Evolutionary conservation across 371 early-diverging fungal genomes (phyloP), one percentile per base, ranked within the genome.

Genomic region (Apophysomyces elegans): DNA sequence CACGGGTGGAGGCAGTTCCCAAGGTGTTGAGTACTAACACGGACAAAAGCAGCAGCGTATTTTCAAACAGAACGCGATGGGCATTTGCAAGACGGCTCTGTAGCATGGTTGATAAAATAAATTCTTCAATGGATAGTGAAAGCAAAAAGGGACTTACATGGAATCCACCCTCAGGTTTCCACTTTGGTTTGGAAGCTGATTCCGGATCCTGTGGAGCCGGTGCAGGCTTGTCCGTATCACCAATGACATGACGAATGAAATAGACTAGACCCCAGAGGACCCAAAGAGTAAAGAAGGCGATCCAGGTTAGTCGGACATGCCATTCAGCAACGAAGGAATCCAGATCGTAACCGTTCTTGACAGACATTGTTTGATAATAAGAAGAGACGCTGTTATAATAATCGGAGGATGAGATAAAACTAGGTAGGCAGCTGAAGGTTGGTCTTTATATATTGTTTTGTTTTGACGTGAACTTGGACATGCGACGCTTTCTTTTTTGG

Each of bases 11-110:
- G 21, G 67, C 80, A 67, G 69, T 73, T 59, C 73, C 83, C 72
- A 83, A 73, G 18, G 78, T 78, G 56, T 83, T 83, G 44, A 83
- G 37, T 18, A 73, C 68, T 16, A 83, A 56, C 3, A 75, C 75
- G 18, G 75, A 69, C 35, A 82, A 63, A 5, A 82, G 65, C 37
- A 81, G 47, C 8, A 78, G 44, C 11, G 75, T 72, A 41, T 79
- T 75, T 60, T 81, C 81, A 50, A 70, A 59, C 32, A 78, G 63
- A 13, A 76, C 68, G 11, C 69, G 63, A 61, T 79, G 71, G 13
- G 75, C 61, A 60, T 69, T 67, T 43, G 59, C 65, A 59, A 67
- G 36, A 47, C 68, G 63, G 7, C 35, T n/a, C 50, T 67, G 43
- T 32, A 39, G 38, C 46, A 47, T 26, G 16, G 21, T 32, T 32